Conservation (phyloP, 805 yeast species). For the Candida sakaeoensis region DNA sequence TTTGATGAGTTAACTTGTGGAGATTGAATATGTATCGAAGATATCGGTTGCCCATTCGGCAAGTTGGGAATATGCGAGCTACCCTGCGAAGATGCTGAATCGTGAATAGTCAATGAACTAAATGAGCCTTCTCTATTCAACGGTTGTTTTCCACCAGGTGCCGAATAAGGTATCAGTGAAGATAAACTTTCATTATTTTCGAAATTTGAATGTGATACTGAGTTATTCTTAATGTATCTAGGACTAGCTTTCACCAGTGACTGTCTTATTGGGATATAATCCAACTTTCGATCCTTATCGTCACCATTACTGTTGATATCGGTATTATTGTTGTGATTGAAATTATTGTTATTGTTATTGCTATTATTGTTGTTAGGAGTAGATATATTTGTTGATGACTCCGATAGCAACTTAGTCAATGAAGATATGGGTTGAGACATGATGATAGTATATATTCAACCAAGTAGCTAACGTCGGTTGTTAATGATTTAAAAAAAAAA, state of each 20-base stretch:
- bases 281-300: not conserved
- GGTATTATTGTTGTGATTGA: not conserved
- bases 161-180: slow-evolving; percentile 64
- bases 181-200: slow-evolving; percentile 45
- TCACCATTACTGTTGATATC: not conserved
- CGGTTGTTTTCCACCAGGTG: slow-evolving; percentile 55
- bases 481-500: not conserved
- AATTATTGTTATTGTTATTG: not conserved
- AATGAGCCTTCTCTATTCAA: slow-evolving; percentile 9
- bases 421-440: slow-evolving; percentile 10
- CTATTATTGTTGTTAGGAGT: not conserved
- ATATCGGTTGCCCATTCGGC: slow-evolving; percentile 55
- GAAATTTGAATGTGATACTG: slow-evolving; percentile 38
- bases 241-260: slow-evolving; percentile 25
- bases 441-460: not conserved
- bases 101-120: slow-evolving; percentile 6
- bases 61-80: slow-evolving; percentile 45
- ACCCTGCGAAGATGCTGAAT: slow-evolving; percentile 1
- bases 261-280: not conserved
- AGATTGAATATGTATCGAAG: slow-evolving; percentile 64
- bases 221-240: slow-evolving; percentile 38
- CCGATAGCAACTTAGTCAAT: slow-evolving; percentile 9
- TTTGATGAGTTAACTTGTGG: slow-evolving; percentile 57
- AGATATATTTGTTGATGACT: slow-evolving; percentile 4
- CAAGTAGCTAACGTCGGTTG: not conserved